Conservation (phyloP, 2,329 filamentous ascomycete genomes). For the Sporothrix curviconia region DNA sequence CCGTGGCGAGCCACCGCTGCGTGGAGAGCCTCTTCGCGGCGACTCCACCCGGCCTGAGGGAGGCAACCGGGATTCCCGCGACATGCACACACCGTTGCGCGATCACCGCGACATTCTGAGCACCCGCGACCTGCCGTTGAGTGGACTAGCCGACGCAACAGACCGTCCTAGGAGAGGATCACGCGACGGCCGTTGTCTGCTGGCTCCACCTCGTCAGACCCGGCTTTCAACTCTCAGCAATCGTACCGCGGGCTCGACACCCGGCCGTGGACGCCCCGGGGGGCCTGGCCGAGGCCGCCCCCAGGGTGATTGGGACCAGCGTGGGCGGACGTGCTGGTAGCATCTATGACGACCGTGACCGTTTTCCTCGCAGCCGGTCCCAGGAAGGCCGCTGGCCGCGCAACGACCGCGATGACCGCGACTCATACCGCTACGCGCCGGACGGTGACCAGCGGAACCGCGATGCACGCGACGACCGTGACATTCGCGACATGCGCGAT, state of each 20-base stretch:
- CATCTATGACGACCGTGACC: slow-evolving; percentile 56
- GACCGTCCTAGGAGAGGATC: slow-evolving; percentile 62
- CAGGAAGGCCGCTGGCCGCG: slow-evolving; percentile 56
- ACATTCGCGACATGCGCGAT: slow-evolving; percentile 28
- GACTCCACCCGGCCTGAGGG: slow-evolving; percentile 27
- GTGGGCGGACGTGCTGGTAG: slow-evolving; percentile 39
- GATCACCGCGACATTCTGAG: slow-evolving; percentile 26
- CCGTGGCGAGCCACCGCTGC: neutral
- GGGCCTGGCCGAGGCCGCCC: slow-evolving; percentile 48
- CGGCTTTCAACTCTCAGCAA: slow-evolving; percentile 46
- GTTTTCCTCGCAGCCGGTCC: slow-evolving; percentile 57
- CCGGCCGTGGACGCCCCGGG: slow-evolving; percentile 30
- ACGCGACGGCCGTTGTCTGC: slow-evolving; percentile 65
- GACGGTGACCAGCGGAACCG: slow-evolving; percentile 30
- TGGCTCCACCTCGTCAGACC: slow-evolving; percentile 64
- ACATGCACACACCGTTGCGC: slow-evolving; percentile 41
- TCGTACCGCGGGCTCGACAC: slow-evolving; percentile 41
- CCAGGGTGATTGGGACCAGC: slow-evolving; percentile 41
- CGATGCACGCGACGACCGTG: slow-evolving; percentile 31
- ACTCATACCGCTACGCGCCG: slow-evolving; percentile 32
- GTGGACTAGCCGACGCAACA: slow-evolving; percentile 51
- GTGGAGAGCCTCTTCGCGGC: slow-evolving; percentile 9
- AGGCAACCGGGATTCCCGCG: slow-evolving; percentile 59
- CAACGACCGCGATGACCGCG: slow-evolving; percentile 44
- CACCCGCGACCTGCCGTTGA: slow-evolving; percentile 50